Base-by-base conservation (phyloP, 31 red algal genomes). In the Odonthalia washingtoniensis region DNA sequence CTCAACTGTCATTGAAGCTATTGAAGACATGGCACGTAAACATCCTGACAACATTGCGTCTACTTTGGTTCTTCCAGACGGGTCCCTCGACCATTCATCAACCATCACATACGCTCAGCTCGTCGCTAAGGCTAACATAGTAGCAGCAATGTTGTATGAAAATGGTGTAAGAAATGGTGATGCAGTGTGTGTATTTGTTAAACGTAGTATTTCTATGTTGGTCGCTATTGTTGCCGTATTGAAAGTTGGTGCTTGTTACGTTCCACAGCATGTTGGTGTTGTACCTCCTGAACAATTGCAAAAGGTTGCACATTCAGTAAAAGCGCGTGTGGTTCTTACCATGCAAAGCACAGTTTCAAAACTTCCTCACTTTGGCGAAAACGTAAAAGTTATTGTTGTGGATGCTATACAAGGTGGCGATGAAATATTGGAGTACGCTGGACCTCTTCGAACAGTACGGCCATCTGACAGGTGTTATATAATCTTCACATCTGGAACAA, bases 151-250 rank as follows among this genome's bases (percentile, higher is more conserved):
- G 2, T 41, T 83, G 5, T 4, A 49, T 27, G 64, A 2, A 0
- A 65, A 34, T 44, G 74, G 74, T 1, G 85, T 87, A 31, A 2
- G 4, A 42, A 34, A 32, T 39, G 74, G 74, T 4, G 73, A 79
- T 34, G 40, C 74, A 36, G 85, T 87, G 0, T 77, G 74, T 49
- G 1, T 87, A 33, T 85, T 73, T 64, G 46, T 75, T 38, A 72
- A 42, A 28, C 66, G 82, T 1, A 45, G 69, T 3, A n/a, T 75
- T 40, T 45, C 66, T 5, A 85, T 85, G 82, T 33, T 85, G 44
- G 82, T 85, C 46, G 66, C 74, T 42, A 78, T 87, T 16, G 40
- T 87, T 33, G 85, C 74, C 45, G n/a, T 70, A n/a, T 12, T 87
- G 17, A 46, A 78, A 69, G 26, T 77, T 49, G 85, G 85, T 17